These are phyloP conservation scores for Zopfia rhizophila DNA, from an alignment of 2,329 filamentous ascomycete genomes.

Conservation along the genomic window DNA sequence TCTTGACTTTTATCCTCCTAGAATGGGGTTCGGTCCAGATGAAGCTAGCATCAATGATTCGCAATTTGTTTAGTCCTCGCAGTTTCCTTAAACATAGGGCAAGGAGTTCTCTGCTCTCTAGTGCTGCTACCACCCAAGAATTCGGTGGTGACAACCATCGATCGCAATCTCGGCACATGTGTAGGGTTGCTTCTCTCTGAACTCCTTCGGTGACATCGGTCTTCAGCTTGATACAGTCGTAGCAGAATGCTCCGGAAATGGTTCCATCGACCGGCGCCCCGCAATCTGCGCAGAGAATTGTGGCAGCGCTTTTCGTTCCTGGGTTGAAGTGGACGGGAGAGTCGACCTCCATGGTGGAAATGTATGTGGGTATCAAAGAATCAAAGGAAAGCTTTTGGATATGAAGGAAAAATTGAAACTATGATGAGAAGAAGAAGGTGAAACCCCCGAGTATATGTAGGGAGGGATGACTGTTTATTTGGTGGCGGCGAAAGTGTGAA, in stretches of 20 bases:
- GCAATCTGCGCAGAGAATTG: constrained; percentile 98
- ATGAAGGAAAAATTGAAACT: constrained; percentile 2
- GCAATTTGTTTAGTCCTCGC: constrained; percentile 84
- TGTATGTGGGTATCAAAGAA: constrained; percentile 18
- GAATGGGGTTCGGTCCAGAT: constrained; percentile 99
- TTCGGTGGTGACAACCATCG: constrained; percentile 86
- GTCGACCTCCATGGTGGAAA: constrained; percentile 54
- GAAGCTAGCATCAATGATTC: constrained; percentile 95
- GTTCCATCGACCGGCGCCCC: constrained; percentile 96
- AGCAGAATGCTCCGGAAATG: constrained; percentile 82
- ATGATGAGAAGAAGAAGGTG: constrained; percentile 2
- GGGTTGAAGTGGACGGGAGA: constrained; percentile 52
- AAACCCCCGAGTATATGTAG: not conserved
- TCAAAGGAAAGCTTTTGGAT: constrained; percentile 7
- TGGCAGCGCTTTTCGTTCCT: constrained; percentile 59
- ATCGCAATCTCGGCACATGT: constrained; percentile 95
- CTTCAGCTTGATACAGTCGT: constrained; percentile 94
- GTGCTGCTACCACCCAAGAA: constrained; percentile 85
- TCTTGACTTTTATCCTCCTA: constrained; percentile 89
- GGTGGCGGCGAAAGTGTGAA: constrained; percentile 25
- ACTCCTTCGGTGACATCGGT: constrained; percentile 93
- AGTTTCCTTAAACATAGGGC: constrained; percentile 91
- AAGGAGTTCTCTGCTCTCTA: constrained; percentile 90
- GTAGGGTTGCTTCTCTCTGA: constrained; percentile 87
- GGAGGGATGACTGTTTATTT: not conserved